phyloP scores from a whole-genome alignment of 2,329 filamentous ascomycete genomes.

The Penicillium sp. region DNA sequence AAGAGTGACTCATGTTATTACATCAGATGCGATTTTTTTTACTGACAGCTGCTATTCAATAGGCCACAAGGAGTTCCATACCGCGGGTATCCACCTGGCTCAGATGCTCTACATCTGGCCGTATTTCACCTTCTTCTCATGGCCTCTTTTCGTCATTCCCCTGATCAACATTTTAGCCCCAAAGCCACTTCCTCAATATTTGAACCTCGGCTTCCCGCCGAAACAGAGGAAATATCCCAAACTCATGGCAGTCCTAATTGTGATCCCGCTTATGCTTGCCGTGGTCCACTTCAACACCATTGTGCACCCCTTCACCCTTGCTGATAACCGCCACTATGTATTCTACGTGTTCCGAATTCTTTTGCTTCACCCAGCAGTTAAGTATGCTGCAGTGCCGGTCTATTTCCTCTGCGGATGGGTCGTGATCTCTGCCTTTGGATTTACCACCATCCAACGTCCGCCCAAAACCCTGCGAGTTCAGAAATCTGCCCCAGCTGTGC shows the following conservation, averaged over 20 bases:
- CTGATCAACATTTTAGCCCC: constrained; percentile 45
- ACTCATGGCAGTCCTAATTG: constrained; percentile 35
- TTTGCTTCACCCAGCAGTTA: constrained; percentile 63
- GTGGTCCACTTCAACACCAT: constrained; percentile 82
- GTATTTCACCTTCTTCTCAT: constrained; percentile 84
- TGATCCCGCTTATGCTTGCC: constrained; percentile 45
- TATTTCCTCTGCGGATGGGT: constrained; percentile 73
- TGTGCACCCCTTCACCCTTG: constrained; percentile 91
- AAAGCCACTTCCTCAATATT: constrained; percentile 34
- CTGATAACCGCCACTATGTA: constrained; percentile 95
- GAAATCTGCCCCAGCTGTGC: constrained; percentile 11
- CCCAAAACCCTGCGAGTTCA: constrained; percentile 24
- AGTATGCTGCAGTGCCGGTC: constrained; percentile 65
- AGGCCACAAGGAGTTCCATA: constrained; percentile 94
- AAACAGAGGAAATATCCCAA: constrained; percentile 42
- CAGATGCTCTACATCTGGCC: constrained; percentile 97
- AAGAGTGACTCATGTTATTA: constrained; percentile 25
- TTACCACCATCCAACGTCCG: constrained; percentile 27
- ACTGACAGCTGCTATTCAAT: constrained; percentile 1
- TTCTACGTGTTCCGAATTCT: constrained; percentile 93
- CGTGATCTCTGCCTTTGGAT: constrained; percentile 63
- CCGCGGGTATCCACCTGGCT: constrained; percentile 81
- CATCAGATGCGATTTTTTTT: neutral
- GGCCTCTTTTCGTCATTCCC: constrained; percentile 67
- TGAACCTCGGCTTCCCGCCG: constrained; percentile 36